phyloP scores from a whole-genome alignment of 169 alveolate species.

The Ichthyophthirius multifiliis region DNA sequence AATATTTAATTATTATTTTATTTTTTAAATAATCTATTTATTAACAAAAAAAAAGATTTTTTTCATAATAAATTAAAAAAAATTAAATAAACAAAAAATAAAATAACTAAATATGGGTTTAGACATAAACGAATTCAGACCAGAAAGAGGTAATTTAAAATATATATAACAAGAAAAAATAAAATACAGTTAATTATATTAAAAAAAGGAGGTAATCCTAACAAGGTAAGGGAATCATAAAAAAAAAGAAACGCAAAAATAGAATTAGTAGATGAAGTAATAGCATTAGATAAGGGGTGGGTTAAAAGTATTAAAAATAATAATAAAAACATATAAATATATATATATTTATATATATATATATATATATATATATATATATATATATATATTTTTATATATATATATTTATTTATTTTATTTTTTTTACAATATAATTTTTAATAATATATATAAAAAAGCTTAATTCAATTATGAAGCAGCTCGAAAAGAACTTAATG shows the following conservation, averaged over 20 bases:
- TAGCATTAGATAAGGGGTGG: conserved; percentile 80
- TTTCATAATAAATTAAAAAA: no score
- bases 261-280: conserved; percentile 67
- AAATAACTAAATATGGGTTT: conserved; percentile 61
- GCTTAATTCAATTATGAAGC: conserved; percentile 65
- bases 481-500: conserved; percentile 56
- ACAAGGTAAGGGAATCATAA: conserved; percentile 65
- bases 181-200: conserved; percentile 21
- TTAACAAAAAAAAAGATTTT: no score
- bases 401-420: no score
- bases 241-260: conserved; percentile 69
- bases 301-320: conserved; percentile 64
- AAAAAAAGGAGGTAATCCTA: conserved; percentile 83
- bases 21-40: no score
- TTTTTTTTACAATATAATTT: no score
- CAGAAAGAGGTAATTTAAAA: conserved; percentile 40
- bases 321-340: no score
- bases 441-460: no score
- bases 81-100: no score
- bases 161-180: background rate
- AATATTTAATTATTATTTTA: no score
- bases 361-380: no score
- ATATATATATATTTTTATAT: no score
- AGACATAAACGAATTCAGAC: conserved; percentile 59
- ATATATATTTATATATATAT: no score